These are phyloP conservation scores for Raphanus hybrid DNA, from an alignment of 441 rosid species.

Conservation along the genomic window DNA sequence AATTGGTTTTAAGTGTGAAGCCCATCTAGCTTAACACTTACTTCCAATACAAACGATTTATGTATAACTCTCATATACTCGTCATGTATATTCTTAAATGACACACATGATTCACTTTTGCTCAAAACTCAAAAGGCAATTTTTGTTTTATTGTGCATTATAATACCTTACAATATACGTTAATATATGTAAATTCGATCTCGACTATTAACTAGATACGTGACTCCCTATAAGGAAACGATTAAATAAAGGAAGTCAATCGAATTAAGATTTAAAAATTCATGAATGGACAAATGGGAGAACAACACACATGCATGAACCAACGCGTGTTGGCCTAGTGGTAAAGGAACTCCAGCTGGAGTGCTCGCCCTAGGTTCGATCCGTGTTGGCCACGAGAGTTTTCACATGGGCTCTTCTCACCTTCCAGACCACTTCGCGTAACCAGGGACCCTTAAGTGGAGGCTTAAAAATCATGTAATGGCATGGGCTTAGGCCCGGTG, in stretches of 20 bases:
- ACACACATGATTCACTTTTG: background rate
- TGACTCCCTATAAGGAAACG: slow-evolving; percentile 1
- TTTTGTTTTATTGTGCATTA: slow-evolving; percentile 20
- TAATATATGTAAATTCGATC: slow-evolving; percentile 5
- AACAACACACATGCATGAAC: slow-evolving; percentile 24
- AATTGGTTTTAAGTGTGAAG: too few species aligned
- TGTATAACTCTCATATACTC: background rate
- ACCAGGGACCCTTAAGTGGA: too few species aligned
- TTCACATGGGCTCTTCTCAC: too few species aligned
- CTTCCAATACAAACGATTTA: background rate
- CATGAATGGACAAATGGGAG: slow-evolving; percentile 4
- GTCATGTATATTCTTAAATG: background rate
- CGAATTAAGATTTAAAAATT: background rate
- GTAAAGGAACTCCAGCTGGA: too few species aligned
- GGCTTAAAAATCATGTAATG: too few species aligned
- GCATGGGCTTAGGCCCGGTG: too few species aligned
- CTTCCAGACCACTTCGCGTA: too few species aligned
- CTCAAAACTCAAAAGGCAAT: slow-evolving; percentile 13
- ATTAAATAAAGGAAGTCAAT: background rate
- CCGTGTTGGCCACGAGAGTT: too few species aligned
- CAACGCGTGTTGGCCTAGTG: too few species aligned
- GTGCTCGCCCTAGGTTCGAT: too few species aligned
- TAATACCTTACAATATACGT: background rate
- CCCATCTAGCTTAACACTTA: too few species aligned
- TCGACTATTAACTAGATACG: slow-evolving; percentile 1